Evolutionary conservation across 805 yeast genomes (phyloP), one percentile per base, ranked within the genome.

Genomic region (Metschnikowia picachoensis): DNA sequence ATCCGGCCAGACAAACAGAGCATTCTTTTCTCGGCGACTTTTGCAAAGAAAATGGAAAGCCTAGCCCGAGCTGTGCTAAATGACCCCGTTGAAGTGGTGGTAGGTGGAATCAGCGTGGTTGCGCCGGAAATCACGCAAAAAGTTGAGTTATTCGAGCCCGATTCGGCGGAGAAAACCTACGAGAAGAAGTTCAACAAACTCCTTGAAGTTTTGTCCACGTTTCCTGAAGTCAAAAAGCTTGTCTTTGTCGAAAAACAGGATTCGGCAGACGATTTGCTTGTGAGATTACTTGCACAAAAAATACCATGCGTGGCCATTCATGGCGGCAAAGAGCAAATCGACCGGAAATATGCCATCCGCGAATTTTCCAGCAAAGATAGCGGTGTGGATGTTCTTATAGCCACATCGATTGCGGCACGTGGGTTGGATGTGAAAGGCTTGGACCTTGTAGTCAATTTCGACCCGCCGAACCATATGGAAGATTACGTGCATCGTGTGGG

Each of bases 401-500:
- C 97, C 8, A 94, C 99, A 0, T 94, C 96, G 2, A 86, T 94
- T 25, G 89, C 97, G 2, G 96, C 99, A 0, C 74, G 99, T 51
- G 99, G 99, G 0, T 69, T 94, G 20, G 97, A 94, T 65, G 97
- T 94, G n/a, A 86, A 89, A 43, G 85, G 83, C 17, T 76, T 92
- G 25, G 82, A 82, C 47, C 63, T 91, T 37, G 98, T 94, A 2
- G 71, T 94, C 7, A 87, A 94, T 52, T 67, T 59, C 50, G 78
- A 73, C n/a, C 71, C 89, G 1, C 48, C 67, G 59, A 29, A 72
- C 68, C 17, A 62, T 63, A 76, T 90, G 75, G 98, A 95, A 51
- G 98, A 94, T 62, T 94, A 94, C 60, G 92, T 94, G 11, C 99
- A 94, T 66, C 77, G 98, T 8, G 96, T 91, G 1, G 99, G 99